A percentile compares a stretch with the other conserved stretches of the same genome.
Evolutionary conservation across 306 rosid species (phyloP).

Genomic region (Vigna reflexopilosa): DNA sequence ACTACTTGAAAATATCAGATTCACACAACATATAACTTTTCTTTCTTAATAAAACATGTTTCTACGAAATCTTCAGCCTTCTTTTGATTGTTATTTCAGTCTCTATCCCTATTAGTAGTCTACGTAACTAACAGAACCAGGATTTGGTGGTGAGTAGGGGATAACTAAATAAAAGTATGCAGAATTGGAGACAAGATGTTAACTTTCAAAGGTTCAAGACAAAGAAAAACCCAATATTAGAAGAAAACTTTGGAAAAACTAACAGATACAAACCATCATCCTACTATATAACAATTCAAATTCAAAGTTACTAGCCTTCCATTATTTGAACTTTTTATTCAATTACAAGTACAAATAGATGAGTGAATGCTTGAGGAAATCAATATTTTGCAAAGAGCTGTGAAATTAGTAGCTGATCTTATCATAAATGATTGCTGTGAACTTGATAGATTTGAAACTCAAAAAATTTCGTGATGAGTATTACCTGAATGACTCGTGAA

Average conservation of each 20-base stretch:
- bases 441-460: constrained; percentile 30
- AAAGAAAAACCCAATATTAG: neutral
- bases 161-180: neutral
- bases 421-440: constrained; percentile 21
- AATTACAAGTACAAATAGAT: constrained; percentile 25
- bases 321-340: constrained; percentile 37
- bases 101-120: neutral
- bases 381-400: constrained; percentile 44
- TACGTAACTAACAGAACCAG: neutral
- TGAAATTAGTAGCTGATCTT: constrained; percentile 18
- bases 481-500: constrained; percentile 99
- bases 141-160: neutral
- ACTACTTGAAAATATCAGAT: constrained; percentile 14
- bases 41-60: constrained; percentile 13
- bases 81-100: constrained; percentile 2
- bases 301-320: constrained; percentile 12
- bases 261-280: neutral
- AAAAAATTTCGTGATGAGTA: constrained; percentile 35
- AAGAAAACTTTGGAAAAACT: constrained; percentile 2
- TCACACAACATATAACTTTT: neutral
- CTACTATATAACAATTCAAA: neutral
- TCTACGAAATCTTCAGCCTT: neutral
- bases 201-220: neutral
- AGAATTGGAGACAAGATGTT: neutral
- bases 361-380: constrained; percentile 40